Percentiles rank a stretch among this genome's conserved stretches.
Evolutionary conservation across 495 filamentous ascomycete species (phyloP).

Genomic region (Xylaria sp.): DNA sequence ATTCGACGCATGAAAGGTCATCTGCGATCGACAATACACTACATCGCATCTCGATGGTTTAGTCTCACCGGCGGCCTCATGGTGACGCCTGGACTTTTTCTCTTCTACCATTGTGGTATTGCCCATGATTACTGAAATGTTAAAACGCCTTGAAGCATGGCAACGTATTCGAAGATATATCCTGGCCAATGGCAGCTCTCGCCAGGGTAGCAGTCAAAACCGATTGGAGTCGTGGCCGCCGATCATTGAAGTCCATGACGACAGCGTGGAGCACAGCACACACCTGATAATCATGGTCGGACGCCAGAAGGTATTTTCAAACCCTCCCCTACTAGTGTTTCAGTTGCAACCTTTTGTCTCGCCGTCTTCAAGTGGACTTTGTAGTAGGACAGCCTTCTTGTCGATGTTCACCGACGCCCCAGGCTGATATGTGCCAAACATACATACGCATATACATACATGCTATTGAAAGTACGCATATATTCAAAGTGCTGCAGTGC

Average conservation of each 20-base stretch:
- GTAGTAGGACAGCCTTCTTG: not conserved
- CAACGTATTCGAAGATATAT: constrained; percentile 13
- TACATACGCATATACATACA: too few relatives aligned
- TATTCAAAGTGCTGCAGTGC: too few relatives aligned
- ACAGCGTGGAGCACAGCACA: constrained; percentile 4
- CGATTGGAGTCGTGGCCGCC: constrained; percentile 13
- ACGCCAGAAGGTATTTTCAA: not conserved
- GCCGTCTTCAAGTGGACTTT: not conserved
- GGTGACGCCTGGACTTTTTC: too few relatives aligned
- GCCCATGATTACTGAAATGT: not conserved
- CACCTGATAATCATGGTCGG: not conserved
- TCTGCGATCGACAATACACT: not conserved
- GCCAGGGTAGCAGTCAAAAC: constrained; percentile 15
- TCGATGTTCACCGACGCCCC: not conserved
- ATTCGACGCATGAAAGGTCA: not conserved
- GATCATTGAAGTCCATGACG: constrained; percentile 25
- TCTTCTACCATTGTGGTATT: not conserved
- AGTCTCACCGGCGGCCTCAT: not conserved
- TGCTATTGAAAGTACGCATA: too few relatives aligned
- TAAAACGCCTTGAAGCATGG: constrained; percentile 8
- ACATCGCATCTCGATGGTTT: not conserved
- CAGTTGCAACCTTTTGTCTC: not conserved
- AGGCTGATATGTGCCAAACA: not conserved
- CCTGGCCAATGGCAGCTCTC: constrained; percentile 11
- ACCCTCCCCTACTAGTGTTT: not conserved